phyloP scores from a whole-genome alignment of 768 basidiomycete species.

The Amanita rubescens region DNA sequence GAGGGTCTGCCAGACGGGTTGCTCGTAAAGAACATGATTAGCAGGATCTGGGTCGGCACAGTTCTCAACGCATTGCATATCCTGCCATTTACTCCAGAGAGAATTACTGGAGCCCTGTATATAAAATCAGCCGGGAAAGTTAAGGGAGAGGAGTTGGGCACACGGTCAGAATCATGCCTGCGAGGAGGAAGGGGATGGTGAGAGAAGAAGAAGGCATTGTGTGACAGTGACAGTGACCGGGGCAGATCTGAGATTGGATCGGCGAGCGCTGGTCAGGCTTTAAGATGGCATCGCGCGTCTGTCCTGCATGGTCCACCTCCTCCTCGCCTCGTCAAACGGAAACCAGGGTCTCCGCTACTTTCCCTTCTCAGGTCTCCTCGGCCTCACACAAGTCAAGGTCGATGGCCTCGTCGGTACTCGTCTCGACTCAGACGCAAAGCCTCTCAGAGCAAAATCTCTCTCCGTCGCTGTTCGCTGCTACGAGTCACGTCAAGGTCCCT shows the following conservation, averaged over 20 bases:
- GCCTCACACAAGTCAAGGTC: conserved; percentile 70
- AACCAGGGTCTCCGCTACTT: conserved; percentile 66
- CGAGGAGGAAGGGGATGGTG: conserved; percentile 74
- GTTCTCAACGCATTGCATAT: conserved; percentile 98
- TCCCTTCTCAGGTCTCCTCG: conserved; percentile 72
- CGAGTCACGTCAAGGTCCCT: conserved; percentile 62
- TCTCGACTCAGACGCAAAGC: conserved; percentile 63
- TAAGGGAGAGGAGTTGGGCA: neutral
- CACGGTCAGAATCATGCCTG: conserved; percentile 89
- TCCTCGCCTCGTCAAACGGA: conserved; percentile 30
- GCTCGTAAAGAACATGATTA: conserved; percentile 75
- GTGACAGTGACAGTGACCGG: conserved; percentile 12
- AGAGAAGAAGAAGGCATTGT: conserved; percentile 38
- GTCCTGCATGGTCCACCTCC: conserved; percentile 57
- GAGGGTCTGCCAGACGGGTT: conserved; percentile 89
- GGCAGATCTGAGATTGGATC: conserved; percentile 1
- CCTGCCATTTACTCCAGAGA: conserved; percentile 84
- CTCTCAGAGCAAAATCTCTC: conserved; percentile 57
- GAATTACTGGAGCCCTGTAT: conserved; percentile 72
- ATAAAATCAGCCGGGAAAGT: neutral
- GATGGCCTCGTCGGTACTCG: conserved; percentile 74
- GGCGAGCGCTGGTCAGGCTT: neutral
- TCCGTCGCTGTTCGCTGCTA: conserved; percentile 78
- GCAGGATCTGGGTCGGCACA: conserved; percentile 60
- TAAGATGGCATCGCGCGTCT: too few species aligned